A percentile compares a stretch with the other conserved stretches of the same genome.
phyloP scores from a whole-genome alignment of 2,329 filamentous ascomycete genomes.

The Cadophora gregata region DNA sequence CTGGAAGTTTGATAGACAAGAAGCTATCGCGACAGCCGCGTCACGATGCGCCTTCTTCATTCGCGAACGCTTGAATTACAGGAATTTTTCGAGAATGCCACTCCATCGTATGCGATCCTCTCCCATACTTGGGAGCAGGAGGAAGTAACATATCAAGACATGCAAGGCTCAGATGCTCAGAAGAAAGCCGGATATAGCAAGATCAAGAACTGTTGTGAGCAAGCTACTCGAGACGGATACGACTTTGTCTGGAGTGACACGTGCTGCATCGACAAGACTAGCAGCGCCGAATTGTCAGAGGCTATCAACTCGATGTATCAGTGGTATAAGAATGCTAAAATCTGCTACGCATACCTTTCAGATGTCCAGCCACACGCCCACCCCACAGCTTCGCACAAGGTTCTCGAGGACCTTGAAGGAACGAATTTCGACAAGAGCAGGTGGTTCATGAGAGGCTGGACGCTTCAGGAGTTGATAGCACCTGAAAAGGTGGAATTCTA shows the following conservation, averaged over 20 bases:
- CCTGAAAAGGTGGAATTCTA: background rate
- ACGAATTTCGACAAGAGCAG: too few species aligned
- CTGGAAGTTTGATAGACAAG: too few species aligned
- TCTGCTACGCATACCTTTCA: background rate
- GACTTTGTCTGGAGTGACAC: background rate
- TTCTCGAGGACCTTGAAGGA: background rate
- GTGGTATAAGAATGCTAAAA: background rate
- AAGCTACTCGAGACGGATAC: background rate
- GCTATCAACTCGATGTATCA: conserved; percentile 1
- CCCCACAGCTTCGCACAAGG: background rate
- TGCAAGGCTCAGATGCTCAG: background rate
- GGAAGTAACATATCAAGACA: background rate
- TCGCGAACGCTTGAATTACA: too few species aligned
- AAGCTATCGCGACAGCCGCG: too few species aligned
- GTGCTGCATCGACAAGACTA: background rate
- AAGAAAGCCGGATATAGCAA: background rate
- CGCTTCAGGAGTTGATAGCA: background rate
- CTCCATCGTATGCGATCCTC: conserved; percentile 1
- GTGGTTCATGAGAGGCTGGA: background rate
- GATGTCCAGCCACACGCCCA: background rate
- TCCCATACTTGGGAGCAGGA: background rate
- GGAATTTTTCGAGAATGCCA: too few species aligned
- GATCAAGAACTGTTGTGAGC: background rate
- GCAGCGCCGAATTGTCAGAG: background rate
- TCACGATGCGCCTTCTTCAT: too few species aligned